Percentiles rank a stretch among this genome's conserved stretches.
These are phyloP conservation scores for Oxytropis ochrocephala DNA, from an alignment of 306 rosid genomes.

Conservation along the genomic window DNA sequence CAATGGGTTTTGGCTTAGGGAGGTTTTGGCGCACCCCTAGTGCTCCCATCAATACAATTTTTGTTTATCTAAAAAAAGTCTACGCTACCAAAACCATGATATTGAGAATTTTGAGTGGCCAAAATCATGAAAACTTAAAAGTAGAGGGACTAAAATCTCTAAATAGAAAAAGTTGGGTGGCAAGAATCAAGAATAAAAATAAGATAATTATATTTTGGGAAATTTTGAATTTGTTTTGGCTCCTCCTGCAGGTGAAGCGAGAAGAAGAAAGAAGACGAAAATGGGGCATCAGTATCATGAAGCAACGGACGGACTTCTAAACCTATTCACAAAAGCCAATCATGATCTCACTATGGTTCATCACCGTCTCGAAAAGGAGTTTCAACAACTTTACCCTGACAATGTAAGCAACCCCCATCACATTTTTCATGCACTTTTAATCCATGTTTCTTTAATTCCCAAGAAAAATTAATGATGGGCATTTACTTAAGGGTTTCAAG, in stretches of 20 bases:
- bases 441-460: neutral
- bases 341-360: slow-evolving; percentile 63
- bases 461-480: neutral
- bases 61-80: no score
- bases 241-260: neutral
- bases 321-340: slow-evolving; percentile 63
- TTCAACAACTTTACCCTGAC: slow-evolving; percentile 70
- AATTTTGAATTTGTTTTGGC: no score
- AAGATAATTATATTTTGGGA: neutral
- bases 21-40: no score
- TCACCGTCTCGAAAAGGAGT: slow-evolving; percentile 69
- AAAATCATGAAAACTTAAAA: no score
- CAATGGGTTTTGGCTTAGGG: no score
- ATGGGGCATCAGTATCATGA: slow-evolving; percentile 50
- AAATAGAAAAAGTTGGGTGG: no score
- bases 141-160: no score
- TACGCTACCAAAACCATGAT: no score
- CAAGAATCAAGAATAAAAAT: no score
- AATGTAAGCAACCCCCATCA: slow-evolving; percentile 31
- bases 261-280: neutral
- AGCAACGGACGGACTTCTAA: slow-evolving; percentile 67
- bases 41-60: no score
- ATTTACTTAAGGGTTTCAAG: neutral
- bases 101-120: no score
- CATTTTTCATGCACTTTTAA: neutral